Conservation (phyloP, 1,284 basidiomycete species). For the Neonothopanus nambi region DNA sequence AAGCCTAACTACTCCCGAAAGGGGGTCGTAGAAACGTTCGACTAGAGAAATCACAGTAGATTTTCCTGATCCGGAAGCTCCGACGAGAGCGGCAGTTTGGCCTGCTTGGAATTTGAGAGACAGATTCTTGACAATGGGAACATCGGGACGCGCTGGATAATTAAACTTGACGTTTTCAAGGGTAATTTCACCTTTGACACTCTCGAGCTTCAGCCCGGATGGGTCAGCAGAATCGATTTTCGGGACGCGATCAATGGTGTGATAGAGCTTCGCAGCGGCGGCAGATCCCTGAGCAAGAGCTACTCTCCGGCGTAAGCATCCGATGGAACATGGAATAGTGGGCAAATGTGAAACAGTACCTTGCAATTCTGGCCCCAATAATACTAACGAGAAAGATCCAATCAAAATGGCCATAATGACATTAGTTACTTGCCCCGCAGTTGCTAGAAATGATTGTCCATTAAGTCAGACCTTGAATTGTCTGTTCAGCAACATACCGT, state of each 20-base stretch:
- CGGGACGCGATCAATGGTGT: conserved; percentile 88
- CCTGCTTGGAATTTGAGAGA: conserved; percentile 71
- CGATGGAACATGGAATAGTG: background rate
- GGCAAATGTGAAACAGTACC: conserved; percentile 40
- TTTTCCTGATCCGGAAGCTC: conserved; percentile 90
- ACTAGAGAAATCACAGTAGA: conserved; percentile 79
- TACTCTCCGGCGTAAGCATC: conserved; percentile 23
- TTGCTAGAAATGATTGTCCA: conserved; percentile 37
- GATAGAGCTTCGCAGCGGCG: conserved; percentile 92
- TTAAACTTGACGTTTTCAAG: conserved; percentile 83
- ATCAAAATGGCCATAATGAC: conserved; percentile 86
- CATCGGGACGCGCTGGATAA: conserved; percentile 88
- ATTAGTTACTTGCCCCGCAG: conserved; percentile 74
- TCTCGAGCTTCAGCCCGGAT: conserved; percentile 71
- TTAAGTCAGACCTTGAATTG: no score
- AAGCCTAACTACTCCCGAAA: conserved; percentile 69
- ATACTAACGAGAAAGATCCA: conserved; percentile 86
- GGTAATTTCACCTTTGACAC: conserved; percentile 74
- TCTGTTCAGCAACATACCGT: conserved; percentile 38
- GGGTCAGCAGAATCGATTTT: conserved; percentile 81
- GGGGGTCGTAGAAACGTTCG: conserved; percentile 89
- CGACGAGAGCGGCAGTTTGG: conserved; percentile 85
- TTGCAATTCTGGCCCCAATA: conserved; percentile 82
- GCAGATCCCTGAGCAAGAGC: conserved; percentile 82
- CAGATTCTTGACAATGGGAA: conserved; percentile 81